Conservation (phyloP, 108 stramenopile genomes). For the Cyclotella atomus region DNA sequence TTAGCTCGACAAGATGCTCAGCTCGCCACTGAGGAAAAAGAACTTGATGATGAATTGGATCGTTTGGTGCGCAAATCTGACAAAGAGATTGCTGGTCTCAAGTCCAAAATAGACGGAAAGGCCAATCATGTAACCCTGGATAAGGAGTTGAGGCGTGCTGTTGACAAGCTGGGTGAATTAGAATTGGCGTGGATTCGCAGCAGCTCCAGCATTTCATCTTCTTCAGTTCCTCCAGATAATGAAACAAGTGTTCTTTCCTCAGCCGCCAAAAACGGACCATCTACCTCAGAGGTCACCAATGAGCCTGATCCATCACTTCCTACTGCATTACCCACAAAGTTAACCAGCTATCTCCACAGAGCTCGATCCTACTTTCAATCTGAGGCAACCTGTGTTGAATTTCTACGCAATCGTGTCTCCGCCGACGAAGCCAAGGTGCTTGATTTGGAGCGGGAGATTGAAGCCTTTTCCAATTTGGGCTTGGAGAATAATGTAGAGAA, state of each 20-base stretch:
- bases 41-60: constrained; percentile 3
- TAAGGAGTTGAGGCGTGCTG: constrained; percentile 13
- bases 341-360: constrained; percentile 14
- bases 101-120: constrained; percentile 2
- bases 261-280: not conserved
- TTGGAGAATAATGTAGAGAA: constrained; percentile 19
- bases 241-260: not conserved
- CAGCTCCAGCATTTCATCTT: not conserved
- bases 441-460: constrained; percentile 32
- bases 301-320: constrained; percentile 7
- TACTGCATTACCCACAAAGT: constrained; percentile 3
- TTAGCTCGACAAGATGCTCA: constrained; percentile 20
- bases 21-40: constrained; percentile 14
- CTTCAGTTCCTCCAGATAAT: not conserved
- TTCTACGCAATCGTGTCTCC: constrained; percentile 19
- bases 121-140: constrained; percentile 7
- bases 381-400: constrained; percentile 23
- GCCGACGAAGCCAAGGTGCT: constrained; percentile 3
- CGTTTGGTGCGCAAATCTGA: not conserved
- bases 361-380: constrained; percentile 23
- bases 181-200: constrained; percentile 15
- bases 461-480: constrained; percentile 19
- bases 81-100: not conserved
- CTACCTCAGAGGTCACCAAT: not conserved
- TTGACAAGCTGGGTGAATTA: constrained; percentile 22